These are phyloP conservation scores for Lipomyces kockii DNA, from an alignment of 805 yeast genomes.

Conservation along the genomic window DNA sequence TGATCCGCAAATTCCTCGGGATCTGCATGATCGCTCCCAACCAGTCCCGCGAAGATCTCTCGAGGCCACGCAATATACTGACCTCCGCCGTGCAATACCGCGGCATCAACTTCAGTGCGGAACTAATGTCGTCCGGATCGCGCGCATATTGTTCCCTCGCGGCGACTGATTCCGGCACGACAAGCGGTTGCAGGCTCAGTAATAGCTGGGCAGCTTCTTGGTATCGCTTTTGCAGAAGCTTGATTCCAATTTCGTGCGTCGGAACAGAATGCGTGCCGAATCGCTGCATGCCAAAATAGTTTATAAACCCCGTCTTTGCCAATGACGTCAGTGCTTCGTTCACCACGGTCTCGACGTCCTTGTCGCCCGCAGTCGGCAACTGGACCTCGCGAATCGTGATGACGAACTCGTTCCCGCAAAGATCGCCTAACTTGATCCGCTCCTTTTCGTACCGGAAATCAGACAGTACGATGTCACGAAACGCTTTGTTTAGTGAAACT, in stretches of 20 bases:
- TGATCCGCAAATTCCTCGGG: conserved; percentile 87
- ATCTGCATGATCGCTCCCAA: conserved; percentile 83
- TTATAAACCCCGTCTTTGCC: conserved; percentile 75
- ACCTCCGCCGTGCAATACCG: conserved; percentile 84
- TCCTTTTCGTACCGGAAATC: conserved; percentile 69
- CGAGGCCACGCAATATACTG: conserved; percentile 67
- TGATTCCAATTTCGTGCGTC: conserved; percentile 83
- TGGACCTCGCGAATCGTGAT: conserved; percentile 79
- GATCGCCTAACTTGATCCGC: conserved; percentile 75
- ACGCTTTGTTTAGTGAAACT: conserved; percentile 71
- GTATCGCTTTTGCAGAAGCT: conserved; percentile 75
- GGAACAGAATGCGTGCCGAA: conserved; percentile 95
- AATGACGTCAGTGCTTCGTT: conserved; percentile 61
- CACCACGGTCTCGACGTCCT: conserved; percentile 53
- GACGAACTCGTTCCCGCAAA: conserved; percentile 85
- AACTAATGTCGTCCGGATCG: conserved; percentile 61
- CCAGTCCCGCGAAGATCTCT: conserved; percentile 59
- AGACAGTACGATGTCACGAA: conserved; percentile 81
- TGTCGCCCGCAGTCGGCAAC: conserved; percentile 43
- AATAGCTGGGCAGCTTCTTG: conserved; percentile 76
- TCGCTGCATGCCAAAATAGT: conserved; percentile 97
- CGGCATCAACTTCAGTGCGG: conserved; percentile 80
- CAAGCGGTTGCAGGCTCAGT: conserved; percentile 81
- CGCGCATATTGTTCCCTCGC: conserved; percentile 31
- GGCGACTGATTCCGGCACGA: conserved; percentile 68